Conservation (phyloP, 352 stramenopile genomes). For the Phytophthora capsici region DNA sequence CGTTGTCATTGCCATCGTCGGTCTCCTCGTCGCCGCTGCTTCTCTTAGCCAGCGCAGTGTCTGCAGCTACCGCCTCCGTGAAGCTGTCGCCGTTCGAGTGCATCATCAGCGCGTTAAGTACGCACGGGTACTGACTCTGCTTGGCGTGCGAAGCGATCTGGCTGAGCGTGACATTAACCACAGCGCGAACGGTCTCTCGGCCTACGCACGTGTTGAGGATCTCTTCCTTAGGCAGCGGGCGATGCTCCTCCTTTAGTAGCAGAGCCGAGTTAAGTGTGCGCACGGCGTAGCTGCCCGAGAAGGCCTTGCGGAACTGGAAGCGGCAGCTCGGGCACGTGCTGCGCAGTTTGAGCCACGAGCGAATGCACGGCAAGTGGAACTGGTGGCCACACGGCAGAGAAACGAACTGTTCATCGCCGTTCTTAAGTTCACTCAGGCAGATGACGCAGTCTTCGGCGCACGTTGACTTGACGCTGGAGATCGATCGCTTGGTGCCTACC, state of each 20-base stretch:
- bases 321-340: conserved; percentile 95
- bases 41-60: conserved; percentile 51
- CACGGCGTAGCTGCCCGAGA: conserved; percentile 80
- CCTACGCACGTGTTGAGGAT: conserved; percentile 65
- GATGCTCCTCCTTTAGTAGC: conserved; percentile 70
- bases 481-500: conserved; percentile 29
- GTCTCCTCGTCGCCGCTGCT: conserved; percentile 14
- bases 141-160: conserved; percentile 62
- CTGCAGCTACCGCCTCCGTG: conserved; percentile 38
- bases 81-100: conserved; percentile 77
- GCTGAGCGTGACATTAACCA: conserved; percentile 84
- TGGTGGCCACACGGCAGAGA: conserved; percentile 92
- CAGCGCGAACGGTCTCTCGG: conserved; percentile 65
- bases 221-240: conserved; percentile 54
- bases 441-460: conserved; percentile 78
- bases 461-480: conserved; percentile 38
- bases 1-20: conserved; percentile 21
- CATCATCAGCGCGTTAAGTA: conserved; percentile 85
- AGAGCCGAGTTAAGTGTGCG: conserved; percentile 83
- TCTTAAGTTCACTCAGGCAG: conserved; percentile 88
- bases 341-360: conserved; percentile 93
- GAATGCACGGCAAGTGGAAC: conserved; percentile 94
- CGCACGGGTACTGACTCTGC: conserved; percentile 76
- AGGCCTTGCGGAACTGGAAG: conserved; percentile 89
- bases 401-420: conserved; percentile 66